Evolutionary conservation across 2,329 filamentous ascomycete genomes (phyloP).

Genomic region (Colletotrichum sidae): DNA sequence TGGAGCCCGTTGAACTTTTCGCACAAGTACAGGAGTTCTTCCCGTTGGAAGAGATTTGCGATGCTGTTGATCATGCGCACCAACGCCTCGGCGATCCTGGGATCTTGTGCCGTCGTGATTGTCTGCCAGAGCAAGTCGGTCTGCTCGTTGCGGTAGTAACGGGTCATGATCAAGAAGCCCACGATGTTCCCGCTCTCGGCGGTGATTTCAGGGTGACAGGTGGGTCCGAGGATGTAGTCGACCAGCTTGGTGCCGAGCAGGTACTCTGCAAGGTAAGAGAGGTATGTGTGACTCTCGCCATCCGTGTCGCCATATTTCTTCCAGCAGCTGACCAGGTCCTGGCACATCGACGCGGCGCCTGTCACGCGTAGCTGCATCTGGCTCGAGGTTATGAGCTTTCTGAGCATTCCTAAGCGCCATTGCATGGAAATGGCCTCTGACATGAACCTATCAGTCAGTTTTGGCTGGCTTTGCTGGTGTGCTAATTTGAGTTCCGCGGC

Average conservation of each 20-base stretch:
- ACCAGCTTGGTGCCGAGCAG: conserved; percentile 78
- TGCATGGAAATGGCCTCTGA: conserved; percentile 66
- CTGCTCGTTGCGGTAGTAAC: conserved; percentile 76
- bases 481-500: conserved; percentile 48
- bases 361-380: conserved; percentile 91
- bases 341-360: conserved; percentile 80
- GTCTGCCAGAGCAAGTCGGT: conserved; percentile 88
- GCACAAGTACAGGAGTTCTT: conserved; percentile 73
- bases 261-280: conserved; percentile 76
- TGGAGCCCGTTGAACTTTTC: conserved; percentile 76
- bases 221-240: conserved; percentile 88
- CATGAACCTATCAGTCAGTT: conserved; percentile 52
- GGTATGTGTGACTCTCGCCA: conserved; percentile 57
- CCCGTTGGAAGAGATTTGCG: conserved; percentile 59
- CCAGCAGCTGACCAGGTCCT: conserved; percentile 76
- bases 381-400: conserved; percentile 81
- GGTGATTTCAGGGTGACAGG: conserved; percentile 92
- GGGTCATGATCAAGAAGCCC: conserved; percentile 85
- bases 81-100: conserved; percentile 84
- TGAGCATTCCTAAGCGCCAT: conserved; percentile 78
- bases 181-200: conserved; percentile 84
- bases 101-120: conserved; percentile 83
- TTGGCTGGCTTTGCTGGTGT: conserved; percentile 49
- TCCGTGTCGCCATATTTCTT: conserved; percentile 63
- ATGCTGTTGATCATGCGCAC: conserved; percentile 71